Evolutionary conservation across 352 stramenopile species (phyloP), one percentile per base, ranked within the genome.

Genomic region (Pythium utonaiense): DNA sequence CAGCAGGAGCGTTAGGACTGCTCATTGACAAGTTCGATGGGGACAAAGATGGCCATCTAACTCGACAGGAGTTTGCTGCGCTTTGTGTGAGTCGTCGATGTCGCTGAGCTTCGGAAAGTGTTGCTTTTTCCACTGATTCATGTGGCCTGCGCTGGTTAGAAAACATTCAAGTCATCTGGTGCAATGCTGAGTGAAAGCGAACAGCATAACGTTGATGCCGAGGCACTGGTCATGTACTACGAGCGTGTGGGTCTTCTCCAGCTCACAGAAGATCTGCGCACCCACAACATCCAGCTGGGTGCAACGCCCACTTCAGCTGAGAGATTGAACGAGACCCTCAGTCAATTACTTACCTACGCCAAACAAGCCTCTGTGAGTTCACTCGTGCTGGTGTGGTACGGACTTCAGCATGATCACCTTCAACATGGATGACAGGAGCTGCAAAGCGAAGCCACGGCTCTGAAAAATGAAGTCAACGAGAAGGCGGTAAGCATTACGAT

Each of bases 381-480:
- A 27, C 19, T n/a, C n/a, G n/a, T n/a, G n/a, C n/a, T n/a, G n/a
- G n/a, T n/a, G n/a, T n/a, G n/a, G n/a, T n/a, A n/a, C n/a, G n/a
- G n/a, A n/a, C n/a, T n/a, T n/a, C n/a, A n/a, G n/a, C n/a, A n/a
- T n/a, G n/a, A n/a, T n/a, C n/a, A n/a, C n/a, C n/a, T n/a, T n/a
- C n/a, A n/a, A n/a, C n/a, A n/a, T n/a, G n/a, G n/a, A n/a, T n/a
- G n/a, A n/a, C 30, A 87, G 74, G 54, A 66, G 52, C 45, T 83
- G 6, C 51, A 79, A 63, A 66, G 70, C 3, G 67, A 83, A 33
- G 55, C 69, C 7, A 41, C 63, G 22, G 59, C 50, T 6, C 70
- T 86, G 2, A 65, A 81, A 30, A 77, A 62, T 30, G 73, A 82
- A 58, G 51, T 86, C 10, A 71, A 86, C 30, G 78, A 88, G 64